Conservation (phyloP, 768 basidiomycete genomes). For the Podaxis carcinomalis region DNA sequence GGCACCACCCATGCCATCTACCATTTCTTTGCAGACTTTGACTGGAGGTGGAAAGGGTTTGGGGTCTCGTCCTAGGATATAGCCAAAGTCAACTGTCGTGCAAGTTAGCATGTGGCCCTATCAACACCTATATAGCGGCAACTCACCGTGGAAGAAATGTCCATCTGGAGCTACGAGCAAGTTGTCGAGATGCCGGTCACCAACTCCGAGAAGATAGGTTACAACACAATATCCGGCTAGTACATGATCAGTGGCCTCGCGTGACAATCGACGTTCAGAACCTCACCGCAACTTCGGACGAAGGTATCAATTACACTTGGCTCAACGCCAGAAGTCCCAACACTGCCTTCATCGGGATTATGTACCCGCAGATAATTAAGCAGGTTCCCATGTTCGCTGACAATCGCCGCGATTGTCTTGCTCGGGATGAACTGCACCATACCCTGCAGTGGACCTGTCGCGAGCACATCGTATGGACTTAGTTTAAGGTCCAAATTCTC, state of each 20-base stretch:
- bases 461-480: constrained; percentile 88
- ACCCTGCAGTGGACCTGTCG: constrained; percentile 87
- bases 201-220: constrained; percentile 93
- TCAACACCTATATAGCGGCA: background rate
- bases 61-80: constrained; percentile 95
- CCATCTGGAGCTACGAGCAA: constrained; percentile 90
- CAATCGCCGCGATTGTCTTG: constrained; percentile 92
- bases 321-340: constrained; percentile 93
- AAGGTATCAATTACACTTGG: constrained; percentile 94
- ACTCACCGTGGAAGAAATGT: constrained; percentile 93
- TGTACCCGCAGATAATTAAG: constrained; percentile 84
- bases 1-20: constrained; percentile 98
- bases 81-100: constrained; percentile 88
- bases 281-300: constrained; percentile 90
- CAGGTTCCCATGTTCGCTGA: constrained; percentile 85
- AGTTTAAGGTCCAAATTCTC: constrained; percentile 94
- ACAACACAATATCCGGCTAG: constrained; percentile 98
- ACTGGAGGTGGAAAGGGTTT: constrained; percentile 98
- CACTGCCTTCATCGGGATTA: constrained; percentile 91
- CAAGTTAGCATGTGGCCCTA: background rate
- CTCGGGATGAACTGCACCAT: constrained; percentile 97
- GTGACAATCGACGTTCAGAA: background rate
- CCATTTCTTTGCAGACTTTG: constrained; percentile 99
- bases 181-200: constrained; percentile 96
- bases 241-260: background rate